Conservation (phyloP, 192 early-diverging fungal species). For the Coemansia sp. region DNA sequence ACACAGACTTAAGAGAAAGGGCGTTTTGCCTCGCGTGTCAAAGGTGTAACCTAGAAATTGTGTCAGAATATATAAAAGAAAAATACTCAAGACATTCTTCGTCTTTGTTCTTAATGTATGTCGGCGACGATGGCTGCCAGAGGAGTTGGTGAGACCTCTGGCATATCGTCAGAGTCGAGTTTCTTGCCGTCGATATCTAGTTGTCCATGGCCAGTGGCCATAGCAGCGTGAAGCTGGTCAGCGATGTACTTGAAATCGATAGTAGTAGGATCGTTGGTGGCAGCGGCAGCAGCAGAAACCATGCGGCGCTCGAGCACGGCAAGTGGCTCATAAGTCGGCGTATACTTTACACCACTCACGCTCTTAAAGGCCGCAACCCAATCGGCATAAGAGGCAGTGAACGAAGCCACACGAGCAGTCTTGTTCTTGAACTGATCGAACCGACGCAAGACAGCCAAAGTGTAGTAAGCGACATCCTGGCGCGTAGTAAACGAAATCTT, state of each 20-base stretch:
- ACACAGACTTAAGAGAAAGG: background rate
- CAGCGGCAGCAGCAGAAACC: background rate
- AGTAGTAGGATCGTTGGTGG: background rate
- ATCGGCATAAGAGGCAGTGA: background rate
- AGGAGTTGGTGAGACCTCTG: background rate
- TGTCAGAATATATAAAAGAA: no score
- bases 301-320: background rate
- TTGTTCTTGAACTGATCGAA: background rate
- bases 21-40: background rate
- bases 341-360: background rate
- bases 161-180: background rate
- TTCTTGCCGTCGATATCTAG: background rate
- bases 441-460: conserved; percentile 2
- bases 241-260: background rate
- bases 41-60: background rate
- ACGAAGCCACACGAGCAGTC: background rate
- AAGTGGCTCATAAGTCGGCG: background rate
- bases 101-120: background rate
- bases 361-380: background rate
- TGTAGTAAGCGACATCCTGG: background rate
- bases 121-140: background rate
- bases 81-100: no score
- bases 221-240: background rate
- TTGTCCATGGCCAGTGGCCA: background rate
- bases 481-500: conserved; percentile 1